A percentile compares a stretch with the other conserved stretches of the same genome.
Evolutionary conservation across 257 asterid genomes (phyloP).

Genomic region (Jaltomata sinuosa): DNA sequence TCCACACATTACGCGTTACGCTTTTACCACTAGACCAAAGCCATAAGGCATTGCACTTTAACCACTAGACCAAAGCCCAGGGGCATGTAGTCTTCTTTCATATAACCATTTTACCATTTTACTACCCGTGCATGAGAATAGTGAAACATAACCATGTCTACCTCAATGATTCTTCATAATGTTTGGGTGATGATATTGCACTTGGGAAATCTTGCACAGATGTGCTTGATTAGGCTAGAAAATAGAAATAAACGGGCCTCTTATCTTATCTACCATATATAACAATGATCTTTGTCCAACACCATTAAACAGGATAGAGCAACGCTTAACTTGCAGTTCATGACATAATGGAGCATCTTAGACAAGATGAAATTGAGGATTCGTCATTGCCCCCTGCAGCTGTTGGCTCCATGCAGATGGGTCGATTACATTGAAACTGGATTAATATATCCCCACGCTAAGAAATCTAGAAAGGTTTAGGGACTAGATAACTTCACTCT

Average conservation of each 20-base stretch:
- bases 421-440: too few relatives aligned
- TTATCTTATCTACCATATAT: neutral
- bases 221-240: neutral
- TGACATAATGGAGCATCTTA: too few relatives aligned
- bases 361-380: neutral
- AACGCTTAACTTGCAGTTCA: neutral
- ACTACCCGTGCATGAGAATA: neutral
- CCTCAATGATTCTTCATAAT: neutral
- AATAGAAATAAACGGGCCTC: neutral
- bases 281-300: neutral
- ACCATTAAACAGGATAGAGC: neutral
- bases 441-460: too few relatives aligned
- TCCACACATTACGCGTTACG: neutral
- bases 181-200: neutral
- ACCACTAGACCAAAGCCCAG: neutral
- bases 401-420: too few relatives aligned
- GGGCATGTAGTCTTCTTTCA: neutral
- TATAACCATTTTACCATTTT: neutral
- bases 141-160: neutral
- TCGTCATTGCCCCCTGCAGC: neutral
- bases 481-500: too few relatives aligned
- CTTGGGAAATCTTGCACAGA: neutral
- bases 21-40: neutral
- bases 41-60: neutral
- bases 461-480: too few relatives aligned